Percentiles rank a stretch among this genome's conserved stretches.
Conservation (phyloP, 192 early-diverging fungal genomes). For the Linnemannia elongata region DNA sequence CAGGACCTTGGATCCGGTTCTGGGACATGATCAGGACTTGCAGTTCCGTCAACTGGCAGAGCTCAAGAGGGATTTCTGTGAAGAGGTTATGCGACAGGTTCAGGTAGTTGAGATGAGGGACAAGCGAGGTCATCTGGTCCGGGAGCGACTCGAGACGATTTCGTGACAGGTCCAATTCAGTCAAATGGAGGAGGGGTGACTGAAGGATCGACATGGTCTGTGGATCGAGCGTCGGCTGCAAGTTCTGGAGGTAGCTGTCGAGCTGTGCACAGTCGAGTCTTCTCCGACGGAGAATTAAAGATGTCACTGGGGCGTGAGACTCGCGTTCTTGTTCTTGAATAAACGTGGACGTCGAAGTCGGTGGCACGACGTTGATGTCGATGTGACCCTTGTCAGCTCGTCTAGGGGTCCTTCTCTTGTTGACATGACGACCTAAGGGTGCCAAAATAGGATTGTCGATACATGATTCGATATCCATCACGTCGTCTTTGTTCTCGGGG, state of each 20-base stretch:
- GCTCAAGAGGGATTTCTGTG: slow-evolving; percentile 60
- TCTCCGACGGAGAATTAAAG: slow-evolving; percentile 59
- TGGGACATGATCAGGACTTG: slow-evolving; percentile 63
- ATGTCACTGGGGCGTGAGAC: slow-evolving; percentile 43
- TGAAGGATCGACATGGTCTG: slow-evolving; percentile 41
- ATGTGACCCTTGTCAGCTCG: slow-evolving; percentile 36
- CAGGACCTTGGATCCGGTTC: slow-evolving; percentile 60
- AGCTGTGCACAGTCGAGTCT: slow-evolving; percentile 57
- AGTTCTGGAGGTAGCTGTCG: slow-evolving; percentile 42
- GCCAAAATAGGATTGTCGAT: slow-evolving; percentile 68
- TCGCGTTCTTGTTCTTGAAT: slow-evolving; percentile 50
- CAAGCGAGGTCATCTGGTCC: slow-evolving; percentile 44
- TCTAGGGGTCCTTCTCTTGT: slow-evolving; percentile 23
- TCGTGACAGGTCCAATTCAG: slow-evolving; percentile 68
- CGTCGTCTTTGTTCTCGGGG: slow-evolving; percentile 13
- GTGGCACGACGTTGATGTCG: slow-evolving; percentile 43
- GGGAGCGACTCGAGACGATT: slow-evolving; percentile 62
- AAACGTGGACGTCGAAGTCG: slow-evolving; percentile 26
- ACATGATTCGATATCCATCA: slow-evolving; percentile 68
- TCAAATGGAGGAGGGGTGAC: slow-evolving; percentile 57
- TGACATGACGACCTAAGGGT: slow-evolving; percentile 64
- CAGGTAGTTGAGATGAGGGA: slow-evolving; percentile 53
- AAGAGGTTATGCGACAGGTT: slow-evolving; percentile 65
- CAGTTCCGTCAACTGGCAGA: slow-evolving; percentile 59
- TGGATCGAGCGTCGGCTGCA: slow-evolving; percentile 38